Evolutionary conservation across 768 basidiomycete genomes (phyloP).

Genomic region (Boletus patriciae): DNA sequence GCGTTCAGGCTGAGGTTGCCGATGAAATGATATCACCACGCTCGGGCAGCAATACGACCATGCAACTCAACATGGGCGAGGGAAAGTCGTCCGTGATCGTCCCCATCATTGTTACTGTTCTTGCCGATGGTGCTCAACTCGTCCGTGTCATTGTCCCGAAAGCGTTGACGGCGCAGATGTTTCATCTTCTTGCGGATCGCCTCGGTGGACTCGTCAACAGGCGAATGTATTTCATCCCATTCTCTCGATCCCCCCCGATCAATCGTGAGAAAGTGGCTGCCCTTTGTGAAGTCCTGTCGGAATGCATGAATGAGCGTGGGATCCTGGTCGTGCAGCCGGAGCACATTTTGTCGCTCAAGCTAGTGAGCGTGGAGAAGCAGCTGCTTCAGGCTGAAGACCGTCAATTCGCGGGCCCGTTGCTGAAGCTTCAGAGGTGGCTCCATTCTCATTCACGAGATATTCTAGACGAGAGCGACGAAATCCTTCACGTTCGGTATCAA

Average conservation of each 20-base stretch:
- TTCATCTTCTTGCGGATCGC: conserved; percentile 44
- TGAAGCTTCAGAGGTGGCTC: conserved; percentile 31
- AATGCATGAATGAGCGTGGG: conserved; percentile 41
- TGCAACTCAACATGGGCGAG: conserved; percentile 61
- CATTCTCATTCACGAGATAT: conserved; percentile 28
- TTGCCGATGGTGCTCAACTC: conserved; percentile 46
- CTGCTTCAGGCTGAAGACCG: neutral
- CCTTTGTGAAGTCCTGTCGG: conserved; percentile 36
- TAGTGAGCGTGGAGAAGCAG: conserved; percentile 46
- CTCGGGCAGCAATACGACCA: conserved; percentile 36
- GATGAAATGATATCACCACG: conserved; percentile 47
- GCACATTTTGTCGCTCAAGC: conserved; percentile 50
- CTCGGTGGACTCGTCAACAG: conserved; percentile 47
- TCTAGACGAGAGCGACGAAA: conserved; percentile 35
- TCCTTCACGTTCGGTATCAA: conserved; percentile 38
- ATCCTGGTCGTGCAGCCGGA: conserved; percentile 53
- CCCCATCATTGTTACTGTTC: conserved; percentile 39
- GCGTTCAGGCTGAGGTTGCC: conserved; percentile 43
- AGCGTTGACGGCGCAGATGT: conserved; percentile 47
- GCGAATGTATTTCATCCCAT: conserved; percentile 50
- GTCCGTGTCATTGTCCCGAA: conserved; percentile 53
- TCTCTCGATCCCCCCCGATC: conserved; percentile 42
- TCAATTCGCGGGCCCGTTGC: conserved; percentile 17
- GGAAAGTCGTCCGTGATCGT: conserved; percentile 53
- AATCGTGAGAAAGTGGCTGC: conserved; percentile 10